Conservation (phyloP, 2,329 filamentous ascomycete genomes). For the Zasmidium angulare region DNA sequence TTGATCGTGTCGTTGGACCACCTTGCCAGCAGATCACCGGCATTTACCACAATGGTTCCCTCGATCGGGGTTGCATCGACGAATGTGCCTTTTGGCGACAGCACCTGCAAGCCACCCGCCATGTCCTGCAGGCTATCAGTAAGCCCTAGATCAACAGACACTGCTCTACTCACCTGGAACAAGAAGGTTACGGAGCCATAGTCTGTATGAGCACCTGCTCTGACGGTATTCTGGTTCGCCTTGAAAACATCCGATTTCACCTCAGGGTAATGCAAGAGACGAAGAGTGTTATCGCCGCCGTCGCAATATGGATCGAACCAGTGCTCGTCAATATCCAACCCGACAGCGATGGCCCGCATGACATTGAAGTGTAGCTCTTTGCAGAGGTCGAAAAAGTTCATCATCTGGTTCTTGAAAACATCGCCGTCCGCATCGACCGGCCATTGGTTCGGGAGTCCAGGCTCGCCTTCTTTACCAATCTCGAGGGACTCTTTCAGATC, state of each 20-base stretch:
- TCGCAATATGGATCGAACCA: constrained; percentile 79
- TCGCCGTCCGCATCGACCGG: constrained; percentile 60
- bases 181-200: constrained; percentile 56
- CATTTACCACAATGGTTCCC: constrained; percentile 82
- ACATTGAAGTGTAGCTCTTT: constrained; percentile 74
- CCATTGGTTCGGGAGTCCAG: constrained; percentile 74
- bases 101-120: constrained; percentile 59
- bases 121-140: constrained; percentile 42
- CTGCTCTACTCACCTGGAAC: constrained; percentile 35
- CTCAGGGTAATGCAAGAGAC: constrained; percentile 50
- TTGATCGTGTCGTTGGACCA: constrained; percentile 85
- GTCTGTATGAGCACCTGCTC: constrained; percentile 76
- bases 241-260: constrained; percentile 60
- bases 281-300: constrained; percentile 64
- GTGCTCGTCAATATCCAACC: constrained; percentile 63
- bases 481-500: constrained; percentile 60
- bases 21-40: constrained; percentile 77
- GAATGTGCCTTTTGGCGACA: constrained; percentile 70
- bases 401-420: constrained; percentile 70
- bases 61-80: constrained; percentile 80
- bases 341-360: constrained; percentile 61
- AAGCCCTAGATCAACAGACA: background rate
- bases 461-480: constrained; percentile 61
- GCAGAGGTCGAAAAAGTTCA: constrained; percentile 69
- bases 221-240: constrained; percentile 49